Evolutionary conservation across 2,329 filamentous ascomycete species (phyloP), one percentile per base, ranked within the genome.

Genomic region (Apiospora koreana): DNA sequence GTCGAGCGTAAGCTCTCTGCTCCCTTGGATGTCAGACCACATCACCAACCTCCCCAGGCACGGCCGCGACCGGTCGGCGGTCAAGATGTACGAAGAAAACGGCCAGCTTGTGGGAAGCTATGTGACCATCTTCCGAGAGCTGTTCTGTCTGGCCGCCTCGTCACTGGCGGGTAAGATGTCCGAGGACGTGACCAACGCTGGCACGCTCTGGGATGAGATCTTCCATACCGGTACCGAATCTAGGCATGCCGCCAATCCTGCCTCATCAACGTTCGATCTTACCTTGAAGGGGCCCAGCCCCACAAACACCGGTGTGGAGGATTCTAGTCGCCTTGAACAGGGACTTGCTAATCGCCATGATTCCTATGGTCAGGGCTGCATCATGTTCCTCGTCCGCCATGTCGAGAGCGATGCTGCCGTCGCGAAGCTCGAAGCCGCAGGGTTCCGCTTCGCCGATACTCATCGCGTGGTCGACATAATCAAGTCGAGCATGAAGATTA

Each of bases 81-180:
- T 85, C 73, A 84, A 83, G 74, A 85, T 87, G 64, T 83, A 85
- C 41, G 85, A 81, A 75, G 88, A 86, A 69, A 81, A 91, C 73
- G 84, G 87, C 1, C 86, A 89, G 35, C 83, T 89, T 10, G 88
- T 92, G 68, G 85, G 89, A 10, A 87, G 93, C 71, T 95, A 96
- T 78, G 91, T 93, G 42, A 83, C 91, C n/a, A 86, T 95, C 2
- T 94, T 97, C 78, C 90, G 93, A 25, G 93, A 97, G 77, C 85
- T 95, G 14, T 97, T 97, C 79, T 97, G 93, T 76, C 86, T 94
- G 12, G 92, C 94, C 2, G 94, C 94, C 0, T 85, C 90, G 6
- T 88, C 91, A 23, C 87, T 97, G 9, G 92, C 94, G 0, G 84
- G 87, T 14, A 87, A 89, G 68, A 84, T 95, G 73, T 88, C 89